phyloP scores from a whole-genome alignment of 208 protist species.

The Leishmania amazonensis region DNA sequence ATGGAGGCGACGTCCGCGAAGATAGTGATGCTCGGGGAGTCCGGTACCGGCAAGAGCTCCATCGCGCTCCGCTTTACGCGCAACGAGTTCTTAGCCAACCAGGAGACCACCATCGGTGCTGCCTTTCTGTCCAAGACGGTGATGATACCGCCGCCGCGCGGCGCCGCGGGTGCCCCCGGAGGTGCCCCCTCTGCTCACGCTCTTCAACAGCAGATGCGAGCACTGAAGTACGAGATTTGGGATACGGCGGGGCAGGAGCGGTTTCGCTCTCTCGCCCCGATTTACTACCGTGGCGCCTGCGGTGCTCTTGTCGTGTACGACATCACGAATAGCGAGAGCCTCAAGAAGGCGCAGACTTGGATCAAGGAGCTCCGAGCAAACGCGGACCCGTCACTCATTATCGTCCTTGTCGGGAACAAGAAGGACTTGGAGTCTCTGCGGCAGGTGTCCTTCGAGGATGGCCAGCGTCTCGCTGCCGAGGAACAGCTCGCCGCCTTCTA shows the following conservation, averaged over 20 bases:
- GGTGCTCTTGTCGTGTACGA: slow-evolving; percentile 97
- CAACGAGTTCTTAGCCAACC: slow-evolving; percentile 83
- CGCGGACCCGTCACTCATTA: slow-evolving; percentile 88
- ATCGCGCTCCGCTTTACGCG: slow-evolving; percentile 86
- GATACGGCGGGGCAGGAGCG: slow-evolving; percentile 94
- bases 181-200: slow-evolving; percentile 12
- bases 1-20: slow-evolving; percentile 71
- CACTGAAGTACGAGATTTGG: slow-evolving; percentile 91
- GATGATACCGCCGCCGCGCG: slow-evolving; percentile 46
- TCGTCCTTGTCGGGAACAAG: slow-evolving; percentile 97
- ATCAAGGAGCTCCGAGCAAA: slow-evolving; percentile 95
- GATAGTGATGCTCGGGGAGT: slow-evolving; percentile 91
- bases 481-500: slow-evolving; percentile 82
- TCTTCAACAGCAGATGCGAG: slow-evolving; percentile 27
- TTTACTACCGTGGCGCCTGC: slow-evolving; percentile 94
- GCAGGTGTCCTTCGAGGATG: slow-evolving; percentile 80
- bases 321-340: slow-evolving; percentile 96
- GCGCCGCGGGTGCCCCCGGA: slow-evolving; percentile 11
- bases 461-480: slow-evolving; percentile 59
- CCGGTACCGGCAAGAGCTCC: slow-evolving; percentile 88
- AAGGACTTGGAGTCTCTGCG: slow-evolving; percentile 92
- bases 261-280: slow-evolving; percentile 90
- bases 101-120: slow-evolving; percentile 89
- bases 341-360: slow-evolving; percentile 96
- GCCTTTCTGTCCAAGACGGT: slow-evolving; percentile 86